phyloP scores from a whole-genome alignment of 1,284 basidiomycete genomes.

The Ceratorhiza oryzae-sativae region DNA sequence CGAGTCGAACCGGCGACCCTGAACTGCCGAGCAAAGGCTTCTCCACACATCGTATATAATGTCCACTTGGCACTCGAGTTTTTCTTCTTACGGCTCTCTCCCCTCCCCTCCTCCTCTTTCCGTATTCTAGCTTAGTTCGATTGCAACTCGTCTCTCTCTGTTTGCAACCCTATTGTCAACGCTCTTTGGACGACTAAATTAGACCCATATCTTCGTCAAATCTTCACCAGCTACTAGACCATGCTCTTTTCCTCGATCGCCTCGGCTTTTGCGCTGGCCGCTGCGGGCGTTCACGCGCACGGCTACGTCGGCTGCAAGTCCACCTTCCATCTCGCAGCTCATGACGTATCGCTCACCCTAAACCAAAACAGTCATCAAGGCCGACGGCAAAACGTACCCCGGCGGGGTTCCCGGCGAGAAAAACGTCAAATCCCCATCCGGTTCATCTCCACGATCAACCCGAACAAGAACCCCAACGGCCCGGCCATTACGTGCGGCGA shows the following conservation, averaged over 20 bases:
- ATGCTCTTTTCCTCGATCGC: conserved; percentile 34
- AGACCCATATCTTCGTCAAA: background rate
- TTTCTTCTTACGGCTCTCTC: background rate
- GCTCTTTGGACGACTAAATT: conserved; percentile 37
- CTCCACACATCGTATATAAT: background rate
- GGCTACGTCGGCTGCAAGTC: conserved; percentile 30
- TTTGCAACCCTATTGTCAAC: conserved; percentile 24
- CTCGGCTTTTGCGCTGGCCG: conserved; percentile 26
- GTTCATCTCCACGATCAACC: conserved; percentile 61
- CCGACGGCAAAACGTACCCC: conserved; percentile 62
- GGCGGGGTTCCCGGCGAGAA: conserved; percentile 57
- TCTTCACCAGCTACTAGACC: background rate
- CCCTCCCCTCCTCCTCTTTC: conserved; percentile 1
- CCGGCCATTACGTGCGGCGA: conserved; percentile 68
- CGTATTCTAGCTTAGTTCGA: conserved; percentile 9
- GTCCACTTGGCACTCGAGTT: too few species aligned
- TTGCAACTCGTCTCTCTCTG: background rate
- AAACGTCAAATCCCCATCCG: conserved; percentile 62
- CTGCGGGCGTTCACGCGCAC: conserved; percentile 21
- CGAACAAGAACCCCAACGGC: conserved; percentile 70
- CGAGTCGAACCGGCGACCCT: background rate
- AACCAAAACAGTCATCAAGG: conserved; percentile 50
- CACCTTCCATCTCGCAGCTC: background rate
- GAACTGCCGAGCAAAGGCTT: background rate
- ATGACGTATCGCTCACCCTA: background rate